A percentile compares a stretch with the other conserved stretches of the same genome.
phyloP scores from a whole-genome alignment of 345 rosid genomes.

The Lumnitzera racemosa region DNA sequence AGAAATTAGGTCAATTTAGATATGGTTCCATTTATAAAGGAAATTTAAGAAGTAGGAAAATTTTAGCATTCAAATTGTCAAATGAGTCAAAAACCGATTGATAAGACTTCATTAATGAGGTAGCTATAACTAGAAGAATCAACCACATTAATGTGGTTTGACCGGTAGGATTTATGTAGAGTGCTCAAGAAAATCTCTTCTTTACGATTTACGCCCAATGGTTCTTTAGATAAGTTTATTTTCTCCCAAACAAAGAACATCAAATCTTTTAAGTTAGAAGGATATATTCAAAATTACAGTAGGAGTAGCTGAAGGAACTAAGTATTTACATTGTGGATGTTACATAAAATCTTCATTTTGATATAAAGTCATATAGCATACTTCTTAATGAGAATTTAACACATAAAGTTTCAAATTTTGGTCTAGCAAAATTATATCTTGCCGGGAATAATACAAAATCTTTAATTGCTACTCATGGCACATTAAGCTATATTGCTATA shows the following conservation, averaged over 20 bases:
- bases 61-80: too few relatives aligned
- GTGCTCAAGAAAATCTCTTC: too few relatives aligned
- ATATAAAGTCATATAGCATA: conserved; percentile 6
- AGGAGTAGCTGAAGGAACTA: conserved; percentile 13
- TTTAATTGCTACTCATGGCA: conserved; percentile 7
- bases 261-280: conserved; percentile 6
- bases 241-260: background rate
- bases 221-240: conserved; percentile 14
- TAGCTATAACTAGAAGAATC: too few relatives aligned
- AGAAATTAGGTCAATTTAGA: too few relatives aligned
- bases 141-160: too few relatives aligned
- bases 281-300: background rate
- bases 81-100: too few relatives aligned
- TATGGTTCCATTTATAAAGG: too few relatives aligned
- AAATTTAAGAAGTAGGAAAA: too few relatives aligned
- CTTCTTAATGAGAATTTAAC: conserved; percentile 4
- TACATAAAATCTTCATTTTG: conserved; percentile 13
- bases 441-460: background rate
- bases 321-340: conserved; percentile 15
- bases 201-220: conserved; percentile 6
- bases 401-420: conserved; percentile 9
- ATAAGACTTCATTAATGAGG: too few relatives aligned
- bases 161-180: too few relatives aligned
- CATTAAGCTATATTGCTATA: conserved; percentile 11
- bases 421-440: background rate